Percentiles rank a stretch among this genome's conserved stretches.
Evolutionary conservation across 2,329 filamentous ascomycete species (phyloP).

Genomic region (Talaromyces sp.): DNA sequence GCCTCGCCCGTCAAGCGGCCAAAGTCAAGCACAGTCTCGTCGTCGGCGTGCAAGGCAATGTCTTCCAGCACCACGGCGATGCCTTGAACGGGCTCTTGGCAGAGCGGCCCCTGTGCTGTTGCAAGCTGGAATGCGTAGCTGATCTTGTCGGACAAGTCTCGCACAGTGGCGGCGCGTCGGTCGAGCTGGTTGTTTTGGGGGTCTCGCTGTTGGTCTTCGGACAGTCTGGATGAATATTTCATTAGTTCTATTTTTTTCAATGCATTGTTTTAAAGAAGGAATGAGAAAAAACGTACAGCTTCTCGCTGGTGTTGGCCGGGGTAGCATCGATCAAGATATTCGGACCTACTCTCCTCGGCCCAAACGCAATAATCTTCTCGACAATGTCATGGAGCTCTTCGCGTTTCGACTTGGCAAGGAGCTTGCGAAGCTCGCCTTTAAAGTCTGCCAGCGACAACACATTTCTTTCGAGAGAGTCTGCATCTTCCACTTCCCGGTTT

Average conservation of each 20-base stretch:
- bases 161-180: conserved; percentile 36
- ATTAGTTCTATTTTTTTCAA: conserved; percentile 2
- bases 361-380: conserved; percentile 83
- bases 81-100: conserved; percentile 88
- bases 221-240: conserved; percentile 21
- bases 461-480: conserved; percentile 55
- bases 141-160: conserved; percentile 83
- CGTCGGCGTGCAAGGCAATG: conserved; percentile 47
- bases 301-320: conserved; percentile 62
- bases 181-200: conserved; percentile 20
- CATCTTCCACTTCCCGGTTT: conserved; percentile 45
- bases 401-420: conserved; percentile 65
- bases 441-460: conserved; percentile 70
- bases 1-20: conserved; percentile 86
- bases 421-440: conserved; percentile 60
- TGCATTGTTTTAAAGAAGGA: neutral
- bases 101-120: conserved; percentile 81
- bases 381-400: conserved; percentile 71
- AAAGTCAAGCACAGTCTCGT: conserved; percentile 50
- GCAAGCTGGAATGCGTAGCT: conserved; percentile 91
- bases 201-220: conserved; percentile 28
- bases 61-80: conserved; percentile 87
- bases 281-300: conserved; percentile 52
- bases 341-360: conserved; percentile 75
- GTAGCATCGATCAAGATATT: conserved; percentile 88